Evolutionary conservation across 306 rosid genomes (phyloP), one percentile per base, ranked within the genome.

Genomic region (Quillaja saponaria): DNA sequence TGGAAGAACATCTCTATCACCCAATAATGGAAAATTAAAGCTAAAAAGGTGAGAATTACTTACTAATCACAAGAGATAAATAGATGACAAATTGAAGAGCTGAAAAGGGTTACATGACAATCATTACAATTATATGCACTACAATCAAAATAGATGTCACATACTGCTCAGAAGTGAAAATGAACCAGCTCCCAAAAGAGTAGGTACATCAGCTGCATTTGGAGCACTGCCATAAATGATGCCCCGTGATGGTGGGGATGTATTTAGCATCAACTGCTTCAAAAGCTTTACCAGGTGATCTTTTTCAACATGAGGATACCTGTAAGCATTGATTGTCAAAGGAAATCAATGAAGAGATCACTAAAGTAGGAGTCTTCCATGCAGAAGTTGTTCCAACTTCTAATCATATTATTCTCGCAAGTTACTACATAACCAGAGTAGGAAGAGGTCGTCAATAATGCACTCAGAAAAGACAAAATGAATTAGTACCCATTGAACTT

Each of bases 201-300:
- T 92, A 63, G 99, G 99, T 62, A 89, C 95, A 78, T 92, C 95
- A 64, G 96, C 95, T 37, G 99, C 99, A 74, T 83, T 94, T 68
- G 96, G 97, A 65, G 82, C 72, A 71, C 75, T 86, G 72, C 83
- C 89, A 72, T 75, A 63, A 58, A 62, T 67, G 71, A 68, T 53
- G 68, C 82, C 78, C 66, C 71, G 60, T 34, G 87, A 78, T 67
- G 90, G 84, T 45, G 87, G 76, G 63, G 82, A 71, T 55, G 37
- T 67, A 64, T 71, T 81, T 64, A 79, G 69, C 45, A 94, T 55
- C 84, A 92, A 76, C 67, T 94, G 97, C 82, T 85, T 94, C 84
- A 94, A 80, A 76, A 94, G 95, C 80, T 87, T 89, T 80, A 87
- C 73, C 81, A 94, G 74, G 81, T 94, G 99, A 67, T 94, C 91